A percentile compares a stretch with the other conserved stretches of the same genome.
Conservation (phyloP, 495 filamentous ascomycete genomes). For the Neurospora sp. region DNA sequence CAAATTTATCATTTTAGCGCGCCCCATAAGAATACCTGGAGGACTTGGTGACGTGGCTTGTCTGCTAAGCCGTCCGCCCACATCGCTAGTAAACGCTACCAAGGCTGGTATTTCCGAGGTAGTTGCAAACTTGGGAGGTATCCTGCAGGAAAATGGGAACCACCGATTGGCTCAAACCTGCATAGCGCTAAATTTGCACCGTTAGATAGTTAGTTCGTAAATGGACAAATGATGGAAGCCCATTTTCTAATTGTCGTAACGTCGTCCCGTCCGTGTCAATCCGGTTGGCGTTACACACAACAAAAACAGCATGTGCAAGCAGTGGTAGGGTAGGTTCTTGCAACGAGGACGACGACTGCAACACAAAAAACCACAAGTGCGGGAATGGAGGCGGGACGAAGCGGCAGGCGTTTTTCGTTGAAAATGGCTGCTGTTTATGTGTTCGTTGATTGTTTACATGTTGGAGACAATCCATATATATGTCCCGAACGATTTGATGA, state of each 20-base stretch:
- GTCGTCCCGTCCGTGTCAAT: neutral
- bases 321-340: neutral
- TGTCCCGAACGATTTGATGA: too few species aligned
- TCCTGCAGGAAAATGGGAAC: too few species aligned
- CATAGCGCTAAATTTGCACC: too few species aligned
- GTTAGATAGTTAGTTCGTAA: neutral
- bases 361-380: neutral
- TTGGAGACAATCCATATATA: too few species aligned
- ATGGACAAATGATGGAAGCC: neutral
- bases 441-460: neutral
- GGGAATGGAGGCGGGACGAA: neutral
- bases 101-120: too few species aligned
- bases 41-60: too few species aligned
- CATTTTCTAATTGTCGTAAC: neutral
- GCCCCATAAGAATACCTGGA: too few species aligned
- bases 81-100: too few species aligned
- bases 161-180: too few species aligned
- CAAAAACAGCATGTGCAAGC: neutral
- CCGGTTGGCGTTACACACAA: neutral
- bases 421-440: neutral
- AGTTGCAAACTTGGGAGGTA: too few species aligned
- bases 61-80: too few species aligned
- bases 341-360: neutral
- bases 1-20: too few species aligned
- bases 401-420: neutral